These are phyloP conservation scores for Fusarium heterosporum DNA, from an alignment of 2,329 filamentous ascomycete genomes.

Conservation along the genomic window DNA sequence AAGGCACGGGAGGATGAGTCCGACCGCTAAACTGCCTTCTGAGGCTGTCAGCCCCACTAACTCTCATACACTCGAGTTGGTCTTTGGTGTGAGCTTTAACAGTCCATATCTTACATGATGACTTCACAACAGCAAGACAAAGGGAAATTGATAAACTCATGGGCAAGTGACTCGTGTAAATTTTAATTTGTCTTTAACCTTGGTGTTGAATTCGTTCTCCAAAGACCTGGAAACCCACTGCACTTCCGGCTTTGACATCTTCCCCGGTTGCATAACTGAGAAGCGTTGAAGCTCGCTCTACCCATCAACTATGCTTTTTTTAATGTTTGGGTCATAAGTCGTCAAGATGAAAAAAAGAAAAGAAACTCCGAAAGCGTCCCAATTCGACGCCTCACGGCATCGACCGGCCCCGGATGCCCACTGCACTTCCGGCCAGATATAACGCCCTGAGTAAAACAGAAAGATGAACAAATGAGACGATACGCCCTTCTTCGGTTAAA, in stretches of 20 bases:
- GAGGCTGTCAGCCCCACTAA: slow-evolving; percentile 9
- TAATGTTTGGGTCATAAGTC: slow-evolving; percentile 22
- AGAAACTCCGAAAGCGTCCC: slow-evolving; percentile 6
- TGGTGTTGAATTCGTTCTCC: slow-evolving; percentile 19
- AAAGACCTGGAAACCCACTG: slow-evolving; percentile 45
- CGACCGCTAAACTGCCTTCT: slow-evolving; percentile 31
- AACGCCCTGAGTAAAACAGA: background rate
- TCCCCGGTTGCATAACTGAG: slow-evolving; percentile 1
- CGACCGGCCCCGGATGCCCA: slow-evolving; percentile 37
- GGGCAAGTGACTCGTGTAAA: background rate
- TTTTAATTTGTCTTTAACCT: background rate
- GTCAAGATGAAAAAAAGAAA: slow-evolving; percentile 7
- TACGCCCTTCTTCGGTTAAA: slow-evolving; percentile 7
- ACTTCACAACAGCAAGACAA: background rate
- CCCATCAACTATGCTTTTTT: slow-evolving; percentile 15
- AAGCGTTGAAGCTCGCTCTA: slow-evolving; percentile 39
- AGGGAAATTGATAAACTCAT: background rate
- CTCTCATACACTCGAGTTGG: background rate
- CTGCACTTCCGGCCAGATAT: slow-evolving; percentile 39
- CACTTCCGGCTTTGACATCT: slow-evolving; percentile 31
- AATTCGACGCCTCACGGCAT: background rate
- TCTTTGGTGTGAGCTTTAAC: background rate
- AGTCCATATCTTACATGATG: too few relatives aligned
- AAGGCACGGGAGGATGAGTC: slow-evolving; percentile 3
- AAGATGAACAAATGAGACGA: background rate